phyloP scores from a whole-genome alignment of 2,329 filamentous ascomycete species.

The Drechslerella dactyloides region DNA sequence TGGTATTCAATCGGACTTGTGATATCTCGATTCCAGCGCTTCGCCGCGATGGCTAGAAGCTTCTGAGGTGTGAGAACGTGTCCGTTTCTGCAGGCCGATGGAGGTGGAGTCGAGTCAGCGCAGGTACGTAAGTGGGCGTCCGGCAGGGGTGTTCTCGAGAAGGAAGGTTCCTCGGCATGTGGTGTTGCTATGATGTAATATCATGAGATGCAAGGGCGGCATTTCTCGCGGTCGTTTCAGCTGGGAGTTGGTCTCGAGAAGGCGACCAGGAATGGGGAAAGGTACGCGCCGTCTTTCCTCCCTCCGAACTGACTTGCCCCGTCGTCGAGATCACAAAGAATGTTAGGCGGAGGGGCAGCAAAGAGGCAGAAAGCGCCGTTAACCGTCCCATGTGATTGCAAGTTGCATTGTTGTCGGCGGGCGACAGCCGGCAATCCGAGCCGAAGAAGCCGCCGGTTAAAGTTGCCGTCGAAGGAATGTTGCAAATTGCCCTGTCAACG shows the following conservation, averaged over 20 bases:
- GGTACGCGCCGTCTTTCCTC: background rate
- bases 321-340: background rate
- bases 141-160: conserved; percentile 2
- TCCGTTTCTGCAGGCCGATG: conserved; percentile 16
- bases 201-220: conserved; percentile 46
- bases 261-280: background rate
- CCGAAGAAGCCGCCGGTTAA: conserved; percentile 8
- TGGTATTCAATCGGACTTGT: background rate
- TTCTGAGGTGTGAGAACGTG: background rate
- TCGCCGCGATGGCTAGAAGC: background rate
- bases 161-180: conserved; percentile 49
- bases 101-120: conserved; percentile 32
- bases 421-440: background rate
- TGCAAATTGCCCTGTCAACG: conserved; percentile 10
- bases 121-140: conserved; percentile 22
- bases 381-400: background rate
- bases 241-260: background rate
- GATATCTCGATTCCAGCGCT: conserved; percentile 12
- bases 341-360: conserved; percentile 1
- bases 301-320: background rate
- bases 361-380: background rate
- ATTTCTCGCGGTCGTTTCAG: conserved; percentile 4
- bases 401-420: too few species aligned
- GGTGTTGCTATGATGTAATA: conserved; percentile 50
- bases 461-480: conserved; percentile 8